phyloP scores from a whole-genome alignment of 805 yeast species.

The Torulaspora maleeae region DNA sequence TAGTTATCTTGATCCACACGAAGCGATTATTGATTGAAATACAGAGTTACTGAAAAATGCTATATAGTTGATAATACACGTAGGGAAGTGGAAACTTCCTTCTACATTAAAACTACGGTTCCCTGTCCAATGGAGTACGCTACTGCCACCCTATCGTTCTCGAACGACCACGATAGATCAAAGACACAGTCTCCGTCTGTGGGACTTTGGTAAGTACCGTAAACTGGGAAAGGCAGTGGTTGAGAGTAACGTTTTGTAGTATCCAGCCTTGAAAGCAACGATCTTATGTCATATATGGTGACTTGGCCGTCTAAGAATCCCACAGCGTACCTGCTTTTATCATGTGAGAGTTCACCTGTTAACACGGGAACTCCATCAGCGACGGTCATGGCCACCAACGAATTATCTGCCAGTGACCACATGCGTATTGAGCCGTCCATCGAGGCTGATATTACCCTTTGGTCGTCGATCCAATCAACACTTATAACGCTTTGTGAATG shows the following conservation, averaged over 20 bases:
- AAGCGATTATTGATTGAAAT: neutral
- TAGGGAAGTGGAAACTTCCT: neutral
- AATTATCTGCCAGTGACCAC: constrained; percentile 49
- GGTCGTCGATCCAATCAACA: constrained; percentile 50
- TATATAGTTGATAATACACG: constrained; percentile 3
- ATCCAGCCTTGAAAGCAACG: constrained; percentile 9
- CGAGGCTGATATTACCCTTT: constrained; percentile 49
- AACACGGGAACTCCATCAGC: constrained; percentile 54
- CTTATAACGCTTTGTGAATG: constrained; percentile 57
- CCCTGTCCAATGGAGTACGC: constrained; percentile 35
- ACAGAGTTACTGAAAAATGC: neutral
- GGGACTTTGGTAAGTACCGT: constrained; percentile 25
- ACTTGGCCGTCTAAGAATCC: constrained; percentile 65
- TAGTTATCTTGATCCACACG: neutral
- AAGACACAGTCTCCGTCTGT: constrained; percentile 30
- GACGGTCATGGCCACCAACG: constrained; percentile 28
- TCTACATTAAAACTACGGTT: constrained; percentile 20
- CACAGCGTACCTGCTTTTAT: constrained; percentile 47
- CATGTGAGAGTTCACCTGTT: constrained; percentile 49
- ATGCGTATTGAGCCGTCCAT: constrained; percentile 66
- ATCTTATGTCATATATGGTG: constrained; percentile 45
- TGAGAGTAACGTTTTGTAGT: constrained; percentile 10
- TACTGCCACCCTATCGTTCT: constrained; percentile 28
- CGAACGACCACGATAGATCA: constrained; percentile 36
- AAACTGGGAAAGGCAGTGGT: constrained; percentile 28